Base-by-base conservation (phyloP, 2,329 filamentous ascomycete species). In the Macrophomina pseudophaseolina region DNA sequence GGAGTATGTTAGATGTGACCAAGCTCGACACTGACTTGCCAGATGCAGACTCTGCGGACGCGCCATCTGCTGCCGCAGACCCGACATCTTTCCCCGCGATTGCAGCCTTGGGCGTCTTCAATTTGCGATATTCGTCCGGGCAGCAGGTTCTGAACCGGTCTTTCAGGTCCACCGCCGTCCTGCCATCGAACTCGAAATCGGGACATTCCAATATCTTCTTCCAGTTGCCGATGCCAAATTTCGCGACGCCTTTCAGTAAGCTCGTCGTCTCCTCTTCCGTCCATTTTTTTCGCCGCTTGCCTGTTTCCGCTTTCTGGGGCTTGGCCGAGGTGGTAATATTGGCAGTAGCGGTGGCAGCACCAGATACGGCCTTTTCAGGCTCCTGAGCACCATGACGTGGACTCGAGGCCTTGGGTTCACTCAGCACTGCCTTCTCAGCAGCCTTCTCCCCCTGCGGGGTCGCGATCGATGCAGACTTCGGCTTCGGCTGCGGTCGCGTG, bases 211-310 rank as follows among this genome's bases (percentile, higher is more conserved):
- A 73, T 18, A 90, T 89, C 69, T 84, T 84, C 66, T 87, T 89
- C 88, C 88, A 90, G 69, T 83, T 88, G 3, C 88, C 88, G 68
- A 89, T 86, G 1, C 87, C 88, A 71, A 86, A 88, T 68, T 82
- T 84, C 44, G 84, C 81, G 8, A 89, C 87, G 0, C 88, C 88
- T 66, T 82, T 79, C 12, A 89, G 77, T 32, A 90, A 74, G 69
- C 85, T 80, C 33, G 80, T 80, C 0, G 87, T 89, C 74, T 90
- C 88, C 69, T 87, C 79, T n/a, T 88, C 84, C 1, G 84, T 85
- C 88, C 88, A 90, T 68, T 83, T 85, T 65, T 85, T 87, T 86
- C 69, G 65, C 18, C 49, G 42, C 30, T 62, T 62, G 40, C 48
- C 40, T 16, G 65, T 35, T 8, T 51, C 65, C 5, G n/a, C 14